A percentile compares a stretch with the other conserved stretches of the same genome.
These are phyloP conservation scores for Candida rishiriensis DNA, from an alignment of 805 yeast species.

Conservation along the genomic window DNA sequence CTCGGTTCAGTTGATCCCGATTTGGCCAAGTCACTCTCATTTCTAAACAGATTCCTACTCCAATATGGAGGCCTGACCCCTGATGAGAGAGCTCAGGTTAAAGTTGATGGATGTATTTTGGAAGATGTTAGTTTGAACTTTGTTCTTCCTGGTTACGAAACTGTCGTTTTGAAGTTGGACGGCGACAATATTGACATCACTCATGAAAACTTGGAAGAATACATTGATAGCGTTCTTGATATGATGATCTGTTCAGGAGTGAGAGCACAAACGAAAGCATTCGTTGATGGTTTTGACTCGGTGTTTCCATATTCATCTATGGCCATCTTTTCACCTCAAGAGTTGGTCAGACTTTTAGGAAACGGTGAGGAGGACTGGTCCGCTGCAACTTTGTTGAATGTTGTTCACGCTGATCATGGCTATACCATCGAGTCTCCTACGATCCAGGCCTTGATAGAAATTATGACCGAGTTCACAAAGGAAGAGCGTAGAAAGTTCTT, in stretches of 20 bases:
- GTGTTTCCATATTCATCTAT: constrained; percentile 78
- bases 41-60: constrained; percentile 41
- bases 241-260: constrained; percentile 62
- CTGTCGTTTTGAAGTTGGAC: constrained; percentile 48
- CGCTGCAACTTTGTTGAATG: constrained; percentile 48
- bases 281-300: constrained; percentile 74
- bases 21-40: constrained; percentile 54
- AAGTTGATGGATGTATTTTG: constrained; percentile 32
- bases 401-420: constrained; percentile 87
- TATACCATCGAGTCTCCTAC: constrained; percentile 65
- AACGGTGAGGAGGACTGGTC: constrained; percentile 87
- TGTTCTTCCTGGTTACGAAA: constrained; percentile 72
- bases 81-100: constrained; percentile 9
- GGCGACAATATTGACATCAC: constrained; percentile 53
- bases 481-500: constrained; percentile 67
- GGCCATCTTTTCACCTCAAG: constrained; percentile 67
- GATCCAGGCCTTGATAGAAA: constrained; percentile 54
- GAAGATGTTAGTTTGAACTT: constrained; percentile 58
- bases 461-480: constrained; percentile 50
- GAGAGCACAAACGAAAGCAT: constrained; percentile 56
- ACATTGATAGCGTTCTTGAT: constrained; percentile 54
- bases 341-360: constrained; percentile 69
- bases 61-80: constrained; percentile 7
- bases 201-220: constrained; percentile 50
- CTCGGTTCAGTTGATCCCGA: constrained; percentile 51